Conservation (phyloP, 495 filamentous ascomycete species). For the Neurospora sp. region DNA sequence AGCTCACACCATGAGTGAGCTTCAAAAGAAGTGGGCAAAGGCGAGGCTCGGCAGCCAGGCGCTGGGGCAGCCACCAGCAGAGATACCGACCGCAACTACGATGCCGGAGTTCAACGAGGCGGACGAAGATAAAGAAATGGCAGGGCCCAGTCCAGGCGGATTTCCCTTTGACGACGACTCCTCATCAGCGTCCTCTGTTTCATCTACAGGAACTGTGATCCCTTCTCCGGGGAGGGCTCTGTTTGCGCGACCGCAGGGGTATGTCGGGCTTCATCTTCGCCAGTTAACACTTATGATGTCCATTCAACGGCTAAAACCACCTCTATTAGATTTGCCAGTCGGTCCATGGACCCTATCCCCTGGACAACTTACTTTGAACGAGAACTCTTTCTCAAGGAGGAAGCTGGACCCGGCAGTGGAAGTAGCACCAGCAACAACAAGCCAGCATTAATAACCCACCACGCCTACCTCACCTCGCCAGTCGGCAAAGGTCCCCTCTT, state of each 20-base stretch:
- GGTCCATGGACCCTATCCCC: slow-evolving; percentile 47
- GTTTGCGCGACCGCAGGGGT: slow-evolving; percentile 62
- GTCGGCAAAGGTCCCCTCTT: slow-evolving; percentile 55
- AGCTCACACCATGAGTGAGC: slow-evolving; percentile 60
- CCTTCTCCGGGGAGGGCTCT: slow-evolving; percentile 66
- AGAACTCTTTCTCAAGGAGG: slow-evolving; percentile 55
- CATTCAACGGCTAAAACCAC: slow-evolving; percentile 13
- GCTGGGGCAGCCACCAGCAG: slow-evolving; percentile 1
- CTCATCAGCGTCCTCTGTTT: slow-evolving; percentile 64
- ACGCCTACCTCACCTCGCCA: slow-evolving; percentile 72
- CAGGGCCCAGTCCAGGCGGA: slow-evolving; percentile 23
- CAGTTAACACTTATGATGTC: not conserved
- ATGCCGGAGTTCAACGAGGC: slow-evolving; percentile 38
- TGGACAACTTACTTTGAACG: slow-evolving; percentile 88
- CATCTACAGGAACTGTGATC: slow-evolving; percentile 81
- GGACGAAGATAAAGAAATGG: slow-evolving; percentile 36
- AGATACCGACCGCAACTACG: slow-evolving; percentile 1
- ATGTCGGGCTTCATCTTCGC: slow-evolving; percentile 15
- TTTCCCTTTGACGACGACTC: slow-evolving; percentile 56
- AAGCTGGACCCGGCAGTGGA: not conserved
- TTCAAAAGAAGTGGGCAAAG: slow-evolving; percentile 77
- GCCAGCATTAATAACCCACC: slow-evolving; percentile 45
- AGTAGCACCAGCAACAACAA: slow-evolving; percentile 9
- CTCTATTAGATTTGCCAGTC: slow-evolving; percentile 21
- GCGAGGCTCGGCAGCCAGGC: slow-evolving; percentile 48